Evolutionary conservation across 805 yeast species (phyloP).

Genomic region (Blastobotrys mokoenaii): DNA sequence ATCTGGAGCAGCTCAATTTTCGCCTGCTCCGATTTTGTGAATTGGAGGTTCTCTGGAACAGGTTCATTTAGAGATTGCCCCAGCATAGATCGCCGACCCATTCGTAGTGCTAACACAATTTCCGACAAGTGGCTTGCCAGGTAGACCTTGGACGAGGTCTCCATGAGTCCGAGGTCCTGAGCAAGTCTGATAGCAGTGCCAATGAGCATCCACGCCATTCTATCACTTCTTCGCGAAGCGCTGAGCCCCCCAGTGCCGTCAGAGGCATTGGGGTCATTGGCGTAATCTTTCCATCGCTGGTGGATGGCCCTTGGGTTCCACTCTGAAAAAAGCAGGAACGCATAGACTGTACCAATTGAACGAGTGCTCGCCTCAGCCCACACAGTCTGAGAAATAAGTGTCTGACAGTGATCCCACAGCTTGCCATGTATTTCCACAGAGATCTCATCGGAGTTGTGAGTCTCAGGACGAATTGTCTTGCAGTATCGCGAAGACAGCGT

Average conservation of each 20-base stretch:
- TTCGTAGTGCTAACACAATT: conserved; percentile 70
- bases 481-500: conserved; percentile 78
- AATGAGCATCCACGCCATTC: conserved; percentile 91
- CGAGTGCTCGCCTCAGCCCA: conserved; percentile 93
- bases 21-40: conserved; percentile 61
- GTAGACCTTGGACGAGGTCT: conserved; percentile 61
- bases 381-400: conserved; percentile 72
- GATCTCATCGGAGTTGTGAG: conserved; percentile 1
- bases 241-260: conserved; percentile 44
- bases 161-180: conserved; percentile 77
- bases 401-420: conserved; percentile 78
- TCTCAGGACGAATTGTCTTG: not conserved
- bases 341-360: conserved; percentile 77
- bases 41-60: conserved; percentile 34
- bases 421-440: conserved; percentile 58
- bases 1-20: conserved; percentile 72
- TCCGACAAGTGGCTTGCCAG: conserved; percentile 82
- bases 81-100: conserved; percentile 72
- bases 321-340: conserved; percentile 78
- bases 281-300: conserved; percentile 80
- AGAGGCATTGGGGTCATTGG: conserved; percentile 16
- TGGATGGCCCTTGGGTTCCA: conserved; percentile 96
- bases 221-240: conserved; percentile 76
- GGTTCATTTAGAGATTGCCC: conserved; percentile 55
- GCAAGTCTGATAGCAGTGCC: conserved; percentile 83